Conservation (phyloP, 495 filamentous ascomycete genomes). For the Aspergillus cavernicola region DNA sequence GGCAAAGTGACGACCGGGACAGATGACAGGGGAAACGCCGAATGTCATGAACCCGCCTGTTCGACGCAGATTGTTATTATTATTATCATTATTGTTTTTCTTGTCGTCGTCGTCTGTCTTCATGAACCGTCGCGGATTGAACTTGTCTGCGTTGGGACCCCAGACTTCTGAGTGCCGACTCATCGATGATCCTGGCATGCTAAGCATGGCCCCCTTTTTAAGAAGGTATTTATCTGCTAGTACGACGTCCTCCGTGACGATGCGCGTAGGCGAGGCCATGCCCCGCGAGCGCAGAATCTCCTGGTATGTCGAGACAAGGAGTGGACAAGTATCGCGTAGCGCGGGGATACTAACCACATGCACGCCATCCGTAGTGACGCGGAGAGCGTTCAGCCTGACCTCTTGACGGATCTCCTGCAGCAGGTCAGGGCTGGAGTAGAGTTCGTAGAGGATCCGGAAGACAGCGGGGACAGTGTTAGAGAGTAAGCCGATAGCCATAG, state of each 20-base stretch:
- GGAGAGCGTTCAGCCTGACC: conserved; percentile 20
- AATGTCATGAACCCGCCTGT: conserved; percentile 35
- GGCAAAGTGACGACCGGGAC: conserved; percentile 48
- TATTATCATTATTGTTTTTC: too few species aligned
- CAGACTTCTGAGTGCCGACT: conserved; percentile 21
- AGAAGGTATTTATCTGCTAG: conserved; percentile 29
- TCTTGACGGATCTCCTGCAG: conserved; percentile 36
- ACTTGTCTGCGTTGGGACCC: conserved; percentile 24
- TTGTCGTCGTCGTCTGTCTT: conserved; percentile 13
- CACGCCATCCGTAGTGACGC: conserved; percentile 10
- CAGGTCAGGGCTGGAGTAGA: conserved; percentile 35
- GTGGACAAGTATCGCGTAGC: conserved; percentile 35
- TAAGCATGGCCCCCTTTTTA: conserved; percentile 23
- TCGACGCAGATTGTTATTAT: conserved; percentile 8
- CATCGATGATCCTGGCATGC: conserved; percentile 24
- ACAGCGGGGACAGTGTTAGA: conserved; percentile 44
- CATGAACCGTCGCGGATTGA: conserved; percentile 32
- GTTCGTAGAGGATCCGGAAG: conserved; percentile 44
- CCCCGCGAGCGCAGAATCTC: conserved; percentile 32
- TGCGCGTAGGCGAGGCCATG: conserved; percentile 20
- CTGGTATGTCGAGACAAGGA: conserved; percentile 37
- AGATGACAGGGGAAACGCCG: conserved; percentile 40
- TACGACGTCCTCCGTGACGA: conserved; percentile 28
- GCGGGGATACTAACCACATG: conserved; percentile 31
- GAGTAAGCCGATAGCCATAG: conserved; percentile 34